Evolutionary conservation across 441 rosid genomes (phyloP), one percentile per base, ranked within the genome.

Genomic region (Gossypium schwendimanii): DNA sequence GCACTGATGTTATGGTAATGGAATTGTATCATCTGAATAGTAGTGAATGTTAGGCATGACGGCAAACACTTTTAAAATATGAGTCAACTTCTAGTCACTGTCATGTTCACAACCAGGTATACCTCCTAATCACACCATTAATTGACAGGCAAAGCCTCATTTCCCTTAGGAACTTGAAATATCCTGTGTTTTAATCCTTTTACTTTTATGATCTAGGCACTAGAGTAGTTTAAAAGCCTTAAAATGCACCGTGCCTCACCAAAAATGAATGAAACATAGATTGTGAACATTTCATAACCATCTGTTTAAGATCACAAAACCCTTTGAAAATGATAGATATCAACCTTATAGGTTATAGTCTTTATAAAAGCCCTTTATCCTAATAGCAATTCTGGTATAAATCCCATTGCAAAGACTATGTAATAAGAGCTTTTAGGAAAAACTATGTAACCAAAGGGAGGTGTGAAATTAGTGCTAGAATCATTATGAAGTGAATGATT

Each of bases 41-140:
- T 18, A 26, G 60, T 8, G 49, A 57, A 66, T 33, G 20, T 50
- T 59, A 15, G 79, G 73, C 58, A 58, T 9, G 4, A 63, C 15
- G 66, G 49, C 18, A 41, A 64, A 64, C 67, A 31, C 70, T 57
- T 7, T 21, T 41, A 53, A 53, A 21, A 63, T 63, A 39, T n/a
- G 4, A 58, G 33, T 58, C 65, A 64, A 64, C 45, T 45, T 24
- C 39, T 28, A 44, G 58, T 59, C 52, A 26, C 12, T 28, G 17
- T 31, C 68, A 60, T 2, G 1, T 52, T 12, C 55, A 71, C 20
- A 74, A 74, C 73, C 33, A 33, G 21, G 23, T n/a, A 45, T 7
- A 28, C 21, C 17, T 10, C 57, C 67, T 23, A 71, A 21, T 2
- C 54, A 23, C 55, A 70, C 71, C 39, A 50, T 67, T 50, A 67